Evolutionary conservation across 164 flowering plant genomes (phyloP), one percentile per base, ranked within the genome.

Genomic region (Piper betle): DNA sequence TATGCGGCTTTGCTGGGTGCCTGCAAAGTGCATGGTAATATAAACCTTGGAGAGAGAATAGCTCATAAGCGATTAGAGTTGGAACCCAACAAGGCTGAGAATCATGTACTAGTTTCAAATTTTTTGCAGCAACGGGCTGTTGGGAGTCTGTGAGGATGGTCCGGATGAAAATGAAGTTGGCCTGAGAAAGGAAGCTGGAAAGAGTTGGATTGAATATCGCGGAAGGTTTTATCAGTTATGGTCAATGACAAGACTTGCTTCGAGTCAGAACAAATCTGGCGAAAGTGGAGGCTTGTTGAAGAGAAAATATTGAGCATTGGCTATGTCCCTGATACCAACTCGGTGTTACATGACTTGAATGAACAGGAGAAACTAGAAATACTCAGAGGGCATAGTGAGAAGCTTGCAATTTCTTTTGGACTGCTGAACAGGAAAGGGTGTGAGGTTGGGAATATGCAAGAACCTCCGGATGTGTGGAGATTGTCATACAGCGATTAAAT

Each of bases 1-100:
- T 81, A 84, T 85, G 74, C 79, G 62, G 82, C 89, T 39, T 62
- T 86, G 70, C 79, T 86, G 46, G 79, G 81, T 76, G 82, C 81
- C 39, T 81, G 93, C 66, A 77, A 74, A 64, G 70, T 57, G 57
- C 69, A 80, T 65, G 76, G 78, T 37, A 64, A 77, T 19, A 15
- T 77, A 62, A 68, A 58, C 46, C 65, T 81, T 13, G 91, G 87
- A 4, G 71, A 77, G 69, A 72, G 72, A 65, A 53, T 76, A 61
- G 77, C 81, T 1, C 52, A 71, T n/a, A 78, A 72, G 50, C 70
- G 84, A 40, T 48, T 87, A 58, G 73, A 77, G 53, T 61, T 78
- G 64, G 88, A 78, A 46, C 84, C 87, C 0, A 20, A 74, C 25
- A 78, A 75, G 63, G 79, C 82, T 11, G 74, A 68, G 52, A 70